These are phyloP conservation scores for Sphaerulina musiva DNA, from an alignment of 2,329 filamentous ascomycete species.

Conservation along the genomic window DNA sequence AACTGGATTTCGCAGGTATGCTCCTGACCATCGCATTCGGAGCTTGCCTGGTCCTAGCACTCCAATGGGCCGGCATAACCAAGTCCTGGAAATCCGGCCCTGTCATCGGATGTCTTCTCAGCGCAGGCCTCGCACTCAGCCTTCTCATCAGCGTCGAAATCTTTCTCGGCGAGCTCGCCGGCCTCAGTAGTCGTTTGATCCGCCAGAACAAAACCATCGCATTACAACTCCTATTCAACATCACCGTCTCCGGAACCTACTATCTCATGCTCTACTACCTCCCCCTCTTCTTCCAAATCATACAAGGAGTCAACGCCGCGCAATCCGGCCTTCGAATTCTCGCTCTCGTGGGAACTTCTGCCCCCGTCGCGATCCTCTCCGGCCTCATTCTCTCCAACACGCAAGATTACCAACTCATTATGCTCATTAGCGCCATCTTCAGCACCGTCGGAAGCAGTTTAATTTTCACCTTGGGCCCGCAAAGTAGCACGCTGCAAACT, in stretches of 20 bases:
- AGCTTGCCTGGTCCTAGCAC: constrained; percentile 45
- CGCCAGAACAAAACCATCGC: constrained; percentile 35
- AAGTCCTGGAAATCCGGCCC: constrained; percentile 42
- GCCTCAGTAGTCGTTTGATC: constrained; percentile 1
- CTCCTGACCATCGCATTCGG: constrained; percentile 44
- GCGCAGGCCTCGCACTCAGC: constrained; percentile 38
- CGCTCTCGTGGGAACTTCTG: constrained; percentile 12
- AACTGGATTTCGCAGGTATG: constrained; percentile 45
- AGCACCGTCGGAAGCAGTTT: constrained; percentile 18
- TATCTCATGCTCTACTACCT: constrained; percentile 37
- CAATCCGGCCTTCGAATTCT: constrained; percentile 32
- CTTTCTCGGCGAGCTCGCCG: constrained; percentile 21
- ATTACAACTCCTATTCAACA: constrained; percentile 38
- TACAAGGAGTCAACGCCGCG: constrained; percentile 33
- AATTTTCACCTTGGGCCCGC: constrained; percentile 20
- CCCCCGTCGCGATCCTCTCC: constrained; percentile 11
- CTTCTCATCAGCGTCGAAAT: constrained; percentile 40
- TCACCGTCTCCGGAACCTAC: not conserved
- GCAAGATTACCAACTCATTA: constrained; percentile 15
- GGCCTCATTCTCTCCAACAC: constrained; percentile 1
- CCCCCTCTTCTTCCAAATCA: constrained; percentile 49
- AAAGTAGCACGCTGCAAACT: constrained; percentile 26
- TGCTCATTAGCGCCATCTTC: constrained; percentile 12
- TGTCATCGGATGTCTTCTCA: constrained; percentile 44
- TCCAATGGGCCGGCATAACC: constrained; percentile 47